Base-by-base conservation (phyloP, 1,284 basidiomycete species). In the Leccinum fallax region DNA sequence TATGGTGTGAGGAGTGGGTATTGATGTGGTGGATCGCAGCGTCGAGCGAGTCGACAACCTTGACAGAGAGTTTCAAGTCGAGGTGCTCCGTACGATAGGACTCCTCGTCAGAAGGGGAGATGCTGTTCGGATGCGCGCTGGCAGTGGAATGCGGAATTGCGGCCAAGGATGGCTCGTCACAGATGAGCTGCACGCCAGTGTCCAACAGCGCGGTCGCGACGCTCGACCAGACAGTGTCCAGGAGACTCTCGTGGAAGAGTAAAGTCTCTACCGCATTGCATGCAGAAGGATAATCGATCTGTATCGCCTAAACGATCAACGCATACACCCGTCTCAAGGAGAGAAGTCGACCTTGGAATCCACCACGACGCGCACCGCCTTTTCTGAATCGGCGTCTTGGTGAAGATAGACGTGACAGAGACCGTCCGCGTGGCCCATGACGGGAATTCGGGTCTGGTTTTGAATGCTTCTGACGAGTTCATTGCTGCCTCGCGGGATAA, bases 401-500 rank as follows among this genome's bases (percentile, higher is more conserved):
- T 99, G 97, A 3, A 99, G 78, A 75, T 91, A 98, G 1, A 96
- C 88, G 5, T 89, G 85, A 75, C 97, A 99, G 9, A 98, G 79
- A 0, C 97, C 97, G 75, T 99, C 97, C 4, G 97, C 97, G 72
- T 99, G 97, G 1, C 97, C 97, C 95, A 99, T 98, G 53, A 99
- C 97, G 2, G 97, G 91, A 66, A 99, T 98, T 60, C 92, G 84
- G 0, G 97, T 97, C 65, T 83, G 87, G 63, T 93, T 90, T 76
- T 98, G 94, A 62, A 99, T 98, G 73, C 81, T 90, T 63, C 81
- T 84, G 11, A 99, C 97, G 24, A 99, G 86, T 69, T 85, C 87
- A 70, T 97, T 97, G 70, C 95, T 95, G 13, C 97, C 97, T 59
- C 97, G 82, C 0, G 97, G 97, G 76, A 99, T 98, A 60, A 99